A percentile compares a stretch with the other conserved stretches of the same genome.
Evolutionary conservation across 2,329 filamentous ascomycete species (phyloP).

Genomic region (Emericellopsis cladophorae): DNA sequence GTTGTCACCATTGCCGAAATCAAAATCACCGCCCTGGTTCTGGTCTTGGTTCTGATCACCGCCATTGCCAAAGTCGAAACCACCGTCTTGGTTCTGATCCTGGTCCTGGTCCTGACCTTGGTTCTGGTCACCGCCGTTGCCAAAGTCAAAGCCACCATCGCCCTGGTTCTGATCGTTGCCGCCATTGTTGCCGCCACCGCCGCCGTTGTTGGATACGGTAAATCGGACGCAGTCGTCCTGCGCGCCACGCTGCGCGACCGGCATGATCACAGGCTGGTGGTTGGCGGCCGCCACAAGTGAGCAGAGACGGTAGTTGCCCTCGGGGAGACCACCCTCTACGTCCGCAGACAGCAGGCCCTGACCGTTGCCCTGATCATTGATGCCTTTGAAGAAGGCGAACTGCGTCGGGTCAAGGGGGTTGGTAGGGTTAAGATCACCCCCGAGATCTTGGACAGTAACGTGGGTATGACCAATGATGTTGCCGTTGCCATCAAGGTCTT

Average conservation of each 20-base stretch:
- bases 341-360: slow-evolving; percentile 37
- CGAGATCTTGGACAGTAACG: slow-evolving; percentile 44
- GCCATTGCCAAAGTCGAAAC: too few relatives aligned
- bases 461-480: slow-evolving; percentile 47
- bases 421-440: slow-evolving; percentile 33
- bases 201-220: slow-evolving; percentile 26
- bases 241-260: slow-evolving; percentile 52
- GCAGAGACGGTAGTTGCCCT: slow-evolving; percentile 53
- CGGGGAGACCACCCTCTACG: slow-evolving; percentile 45
- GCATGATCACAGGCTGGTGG: slow-evolving; percentile 55
- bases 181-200: slow-evolving; percentile 7
- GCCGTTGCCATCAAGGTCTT: slow-evolving; percentile 33
- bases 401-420: slow-evolving; percentile 36
- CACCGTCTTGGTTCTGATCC: too few relatives aligned
- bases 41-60: too few relatives aligned
- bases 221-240: slow-evolving; percentile 55
- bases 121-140: too few relatives aligned
- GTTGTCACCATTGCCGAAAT: slow-evolving; percentile 3
- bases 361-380: slow-evolving; percentile 48
- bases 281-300: slow-evolving; percentile 51
- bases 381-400: slow-evolving; percentile 55
- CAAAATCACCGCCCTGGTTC: too few relatives aligned
- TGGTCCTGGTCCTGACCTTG: too few relatives aligned
- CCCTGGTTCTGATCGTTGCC: neutral
- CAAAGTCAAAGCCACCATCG: too few relatives aligned